Percentiles rank a stretch among this genome's conserved stretches.
Conservation (phyloP, 164 flowering plant species). For the Vitis vinifera region DNA sequence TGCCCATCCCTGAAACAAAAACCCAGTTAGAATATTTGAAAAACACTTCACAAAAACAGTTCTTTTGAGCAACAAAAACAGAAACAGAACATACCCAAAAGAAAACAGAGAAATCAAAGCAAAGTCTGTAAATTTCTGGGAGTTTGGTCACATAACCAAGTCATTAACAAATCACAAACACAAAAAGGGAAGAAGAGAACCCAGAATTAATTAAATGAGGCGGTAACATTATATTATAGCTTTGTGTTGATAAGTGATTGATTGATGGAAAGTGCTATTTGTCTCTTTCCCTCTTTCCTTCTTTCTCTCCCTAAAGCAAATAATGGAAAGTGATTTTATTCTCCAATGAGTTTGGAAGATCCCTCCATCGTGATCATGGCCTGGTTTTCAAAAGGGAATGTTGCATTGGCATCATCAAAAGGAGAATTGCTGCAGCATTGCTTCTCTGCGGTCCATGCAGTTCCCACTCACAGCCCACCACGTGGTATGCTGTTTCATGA, state of each 20-base stretch:
- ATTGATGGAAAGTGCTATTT: slow-evolving; percentile 17
- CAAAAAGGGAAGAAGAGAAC: slow-evolving; percentile 5
- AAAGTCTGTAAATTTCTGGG: background rate
- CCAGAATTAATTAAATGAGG: slow-evolving; percentile 7
- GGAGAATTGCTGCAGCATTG: too few relatives aligned
- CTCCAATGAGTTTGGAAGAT: slow-evolving; percentile 75
- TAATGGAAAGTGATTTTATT: slow-evolving; percentile 5
- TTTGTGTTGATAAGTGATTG: background rate
- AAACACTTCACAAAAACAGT: too few relatives aligned
- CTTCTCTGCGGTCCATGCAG: too few relatives aligned
- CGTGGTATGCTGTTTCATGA: too few relatives aligned
- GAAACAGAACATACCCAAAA: slow-evolving; percentile 1
- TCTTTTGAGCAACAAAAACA: background rate
- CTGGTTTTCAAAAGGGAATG: slow-evolving; percentile 3
- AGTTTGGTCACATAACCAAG: slow-evolving; percentile 18
- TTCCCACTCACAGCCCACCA: too few relatives aligned
- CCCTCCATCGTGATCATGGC: slow-evolving; percentile 18
- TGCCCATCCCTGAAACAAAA: too few relatives aligned
- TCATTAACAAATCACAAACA: slow-evolving; percentile 14
- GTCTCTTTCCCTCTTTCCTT: slow-evolving; percentile 9
- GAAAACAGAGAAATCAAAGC: background rate
- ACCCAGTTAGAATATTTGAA: too few relatives aligned
- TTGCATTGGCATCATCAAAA: background rate
- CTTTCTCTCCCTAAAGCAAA: background rate
- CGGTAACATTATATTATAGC: slow-evolving; percentile 1